Evolutionary conservation across 768 basidiomycete species (phyloP).

Genomic region (Fistulinella prunicolor): DNA sequence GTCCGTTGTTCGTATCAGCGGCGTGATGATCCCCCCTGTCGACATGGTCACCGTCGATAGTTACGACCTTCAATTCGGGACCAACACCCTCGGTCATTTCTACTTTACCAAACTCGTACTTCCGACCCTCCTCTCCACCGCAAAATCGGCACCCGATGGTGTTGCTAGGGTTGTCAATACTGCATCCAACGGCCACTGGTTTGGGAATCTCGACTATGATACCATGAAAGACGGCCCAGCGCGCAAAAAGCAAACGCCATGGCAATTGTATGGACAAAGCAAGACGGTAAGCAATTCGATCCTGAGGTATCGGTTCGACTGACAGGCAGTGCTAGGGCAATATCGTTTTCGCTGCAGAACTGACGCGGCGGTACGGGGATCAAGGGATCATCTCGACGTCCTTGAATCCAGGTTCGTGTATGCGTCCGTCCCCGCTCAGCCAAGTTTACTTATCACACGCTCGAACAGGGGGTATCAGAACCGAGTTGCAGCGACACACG

Average conservation of each 20-base stretch:
- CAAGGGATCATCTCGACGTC: conserved; percentile 45
- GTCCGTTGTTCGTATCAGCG: conserved; percentile 17
- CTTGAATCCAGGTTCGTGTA: conserved; percentile 39
- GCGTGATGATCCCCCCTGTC: conserved; percentile 29
- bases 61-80: conserved; percentile 42
- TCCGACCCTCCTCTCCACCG: conserved; percentile 31
- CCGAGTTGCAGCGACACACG: conserved; percentile 24
- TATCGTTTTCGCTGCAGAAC: conserved; percentile 41
- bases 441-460: not conserved
- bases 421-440: not conserved
- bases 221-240: conserved; percentile 28
- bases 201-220: conserved; percentile 23
- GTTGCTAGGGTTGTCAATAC: conserved; percentile 37
- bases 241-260: conserved; percentile 2
- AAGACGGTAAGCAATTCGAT: conserved; percentile 34
- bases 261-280: conserved; percentile 27
- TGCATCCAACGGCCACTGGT: conserved; percentile 26
- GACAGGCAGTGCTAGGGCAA: conserved; percentile 35
- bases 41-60: conserved; percentile 36
- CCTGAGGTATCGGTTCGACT: no score
- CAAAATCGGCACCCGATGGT: conserved; percentile 30
- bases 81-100: conserved; percentile 37
- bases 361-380: conserved; percentile 40
- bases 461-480: conserved; percentile 11
- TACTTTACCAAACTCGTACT: conserved; percentile 38